Evolutionary conservation across 2,329 filamentous ascomycete species (phyloP), one percentile per base, ranked within the genome.

Genomic region (Calonectria hongkongensis): DNA sequence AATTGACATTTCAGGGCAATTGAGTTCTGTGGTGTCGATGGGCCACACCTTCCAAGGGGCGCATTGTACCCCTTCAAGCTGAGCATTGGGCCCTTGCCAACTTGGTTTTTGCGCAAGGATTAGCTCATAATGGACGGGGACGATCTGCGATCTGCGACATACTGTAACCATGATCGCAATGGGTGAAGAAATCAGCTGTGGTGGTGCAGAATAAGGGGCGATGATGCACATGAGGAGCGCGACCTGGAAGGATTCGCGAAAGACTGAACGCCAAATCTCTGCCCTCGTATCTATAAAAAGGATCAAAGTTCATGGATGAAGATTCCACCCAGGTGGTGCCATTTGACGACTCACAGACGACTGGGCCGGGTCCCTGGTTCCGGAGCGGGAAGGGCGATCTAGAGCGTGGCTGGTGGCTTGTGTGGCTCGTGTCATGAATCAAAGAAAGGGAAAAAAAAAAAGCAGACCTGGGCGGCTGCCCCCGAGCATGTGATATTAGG

Each of bases 381-480:
- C 62, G 39, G 15, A 28, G 50, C 62, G 68, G 68, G 68, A 66
- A 66, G 41, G 68, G 51, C 60, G 68, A 70, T 70, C 68, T 50
- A 18, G 30, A 58, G 41, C n/a, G 60, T 60, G 39, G 58, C 58
- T 63, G 54, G 33, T 60, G 54, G 5, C 36, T 13, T 41, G 54
- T 58, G 54, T 60, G 54, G 60, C 50, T 65, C 27, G 28, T 70
- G 68, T 30, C 54, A 41, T 41, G 54, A 27, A 21, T 39, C 33
- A 25, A 25, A 25, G 13, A 25, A 48, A 48, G 5, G 9, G 21
- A 45, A 45, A n/a, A 45, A 45, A 45, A 45, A 45, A 45, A 45
- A 18, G 36, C 8, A 39, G 54, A 8, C 4, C 9, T 9, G 10
- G 33, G 54, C 25, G 54, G 6, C 36, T 39, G 33, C 54, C 54